A percentile compares a stretch with the other conserved stretches of the same genome.
These are phyloP conservation scores for Sarcodon sp. DNA, from an alignment of 768 basidiomycete genomes.

Conservation along the genomic window DNA sequence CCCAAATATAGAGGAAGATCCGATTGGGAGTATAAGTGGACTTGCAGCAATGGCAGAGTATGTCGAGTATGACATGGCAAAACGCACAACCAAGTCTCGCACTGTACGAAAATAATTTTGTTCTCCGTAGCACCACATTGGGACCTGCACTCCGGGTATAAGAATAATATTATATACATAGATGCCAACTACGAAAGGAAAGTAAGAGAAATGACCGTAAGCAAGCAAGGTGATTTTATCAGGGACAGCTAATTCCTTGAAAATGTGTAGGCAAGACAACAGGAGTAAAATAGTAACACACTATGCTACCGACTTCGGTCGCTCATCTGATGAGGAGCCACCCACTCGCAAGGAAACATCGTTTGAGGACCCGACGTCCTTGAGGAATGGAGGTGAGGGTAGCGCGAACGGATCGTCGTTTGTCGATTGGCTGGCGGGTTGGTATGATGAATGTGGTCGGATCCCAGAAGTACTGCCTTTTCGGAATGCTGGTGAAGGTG, in stretches of 20 bases:
- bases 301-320: conserved; percentile 31
- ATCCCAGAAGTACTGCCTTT: conserved; percentile 1
- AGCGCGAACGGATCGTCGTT: conserved; percentile 37
- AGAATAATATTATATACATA: too few relatives aligned
- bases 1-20: conserved; percentile 11
- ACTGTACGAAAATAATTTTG: conserved; percentile 1
- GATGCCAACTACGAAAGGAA: too few relatives aligned
- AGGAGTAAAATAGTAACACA: neutral
- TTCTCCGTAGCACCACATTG: conserved; percentile 1
- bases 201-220: too few relatives aligned
- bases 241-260: too few relatives aligned
- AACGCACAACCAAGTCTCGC: neutral
- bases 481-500: conserved; percentile 20
- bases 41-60: conserved; percentile 15
- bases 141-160: too few relatives aligned
- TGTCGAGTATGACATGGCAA: conserved; percentile 17
- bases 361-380: neutral
- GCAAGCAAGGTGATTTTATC: too few relatives aligned
- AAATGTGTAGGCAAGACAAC: neutral
- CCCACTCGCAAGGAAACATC: neutral
- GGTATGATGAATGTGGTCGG: neutral
- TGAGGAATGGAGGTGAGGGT: conserved; percentile 44
- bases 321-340: conserved; percentile 14
- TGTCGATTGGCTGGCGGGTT: conserved; percentile 4
- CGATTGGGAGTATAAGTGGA: conserved; percentile 13